Evolutionary conservation across 2,329 filamentous ascomycete species (phyloP).

Genomic region (Xylariaceae sp.): DNA sequence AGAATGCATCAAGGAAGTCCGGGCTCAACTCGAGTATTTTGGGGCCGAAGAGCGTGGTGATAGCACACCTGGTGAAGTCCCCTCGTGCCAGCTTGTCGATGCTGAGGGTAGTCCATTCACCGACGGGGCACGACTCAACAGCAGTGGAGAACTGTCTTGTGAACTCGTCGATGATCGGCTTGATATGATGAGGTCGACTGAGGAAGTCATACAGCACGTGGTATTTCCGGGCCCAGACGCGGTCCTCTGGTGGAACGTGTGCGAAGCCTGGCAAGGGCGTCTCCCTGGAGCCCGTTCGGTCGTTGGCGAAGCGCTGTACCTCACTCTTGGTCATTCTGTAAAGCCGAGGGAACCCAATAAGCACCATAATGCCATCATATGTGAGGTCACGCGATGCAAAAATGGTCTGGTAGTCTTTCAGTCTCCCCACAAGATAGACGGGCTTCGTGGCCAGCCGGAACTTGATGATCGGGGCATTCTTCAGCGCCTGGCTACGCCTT

Average conservation of each 20-base stretch:
- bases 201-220: conserved; percentile 1
- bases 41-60: conserved; percentile 1
- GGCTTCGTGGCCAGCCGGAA: background rate
- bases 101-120: background rate
- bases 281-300: background rate
- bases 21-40: background rate
- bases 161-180: conserved; percentile 1
- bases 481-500: background rate
- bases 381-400: conserved; percentile 1
- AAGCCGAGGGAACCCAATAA: background rate
- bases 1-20: conserved; percentile 1
- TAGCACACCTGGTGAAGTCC: background rate
- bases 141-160: background rate
- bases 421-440: background rate
- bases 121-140: background rate
- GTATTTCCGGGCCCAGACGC: background rate
- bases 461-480: conserved; percentile 1
- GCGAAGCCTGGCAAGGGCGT: background rate
- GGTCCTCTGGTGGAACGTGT: background rate
- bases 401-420: conserved; percentile 1
- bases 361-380: background rate
- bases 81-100: background rate
- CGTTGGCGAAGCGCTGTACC: background rate
- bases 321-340: background rate
- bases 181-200: background rate